Percentiles rank a stretch among this genome's conserved stretches.
These are phyloP conservation scores for Physcomitrium patens DNA, from an alignment of 225 moss, liverwort and hornwort genomes.

Conservation along the genomic window DNA sequence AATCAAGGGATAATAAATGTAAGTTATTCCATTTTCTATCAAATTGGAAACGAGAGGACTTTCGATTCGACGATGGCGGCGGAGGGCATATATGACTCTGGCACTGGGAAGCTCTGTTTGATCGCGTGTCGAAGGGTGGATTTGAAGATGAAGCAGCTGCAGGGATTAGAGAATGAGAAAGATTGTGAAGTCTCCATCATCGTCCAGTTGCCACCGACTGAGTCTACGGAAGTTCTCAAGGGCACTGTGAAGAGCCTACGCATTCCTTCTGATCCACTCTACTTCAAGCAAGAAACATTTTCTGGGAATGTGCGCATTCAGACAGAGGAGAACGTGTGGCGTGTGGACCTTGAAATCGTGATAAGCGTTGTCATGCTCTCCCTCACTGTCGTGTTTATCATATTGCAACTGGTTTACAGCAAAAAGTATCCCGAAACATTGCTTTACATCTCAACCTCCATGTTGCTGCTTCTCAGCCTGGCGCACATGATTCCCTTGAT, in stretches of 20 bases:
- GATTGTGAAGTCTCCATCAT: conserved; percentile 53
- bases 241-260: conserved; percentile 57
- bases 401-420: conserved; percentile 54
- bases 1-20: conserved; percentile 46
- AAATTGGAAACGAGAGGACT: background rate
- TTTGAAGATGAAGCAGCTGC: conserved; percentile 12
- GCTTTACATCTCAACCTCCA: conserved; percentile 66
- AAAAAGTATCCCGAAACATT: conserved; percentile 60
- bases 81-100: conserved; percentile 53
- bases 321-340: conserved; percentile 42
- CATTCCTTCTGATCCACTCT: conserved; percentile 32
- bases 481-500: conserved; percentile 67
- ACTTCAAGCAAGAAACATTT: conserved; percentile 44
- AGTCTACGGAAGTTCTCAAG: conserved; percentile 37
- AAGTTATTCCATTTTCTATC: conserved; percentile 56
- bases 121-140: conserved; percentile 45
- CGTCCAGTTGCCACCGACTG: conserved; percentile 48
- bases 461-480: conserved; percentile 59
- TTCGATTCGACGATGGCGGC: conserved; percentile 30
- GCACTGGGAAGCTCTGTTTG: conserved; percentile 50
- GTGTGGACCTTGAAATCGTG: conserved; percentile 59
- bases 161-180: conserved; percentile 31
- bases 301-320: conserved; percentile 45
- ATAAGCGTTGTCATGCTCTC: conserved; percentile 66
- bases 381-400: conserved; percentile 50